A percentile compares a stretch with the other conserved stretches of the same genome.
Evolutionary conservation across 1,284 basidiomycete species (phyloP).

Genomic region (Hypsizygus ulmarius): DNA sequence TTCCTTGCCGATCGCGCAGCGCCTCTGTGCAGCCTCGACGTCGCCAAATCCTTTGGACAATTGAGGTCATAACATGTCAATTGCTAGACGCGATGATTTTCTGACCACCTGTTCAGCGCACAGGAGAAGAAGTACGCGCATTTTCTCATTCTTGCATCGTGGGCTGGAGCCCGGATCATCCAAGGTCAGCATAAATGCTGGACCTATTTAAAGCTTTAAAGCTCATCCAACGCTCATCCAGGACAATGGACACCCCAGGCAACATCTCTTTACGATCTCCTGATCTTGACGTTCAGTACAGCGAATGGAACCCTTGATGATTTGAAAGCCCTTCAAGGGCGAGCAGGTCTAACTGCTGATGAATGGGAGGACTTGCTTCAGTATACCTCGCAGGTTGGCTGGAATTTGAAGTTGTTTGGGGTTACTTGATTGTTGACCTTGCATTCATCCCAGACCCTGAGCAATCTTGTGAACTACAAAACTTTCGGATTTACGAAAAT

Average conservation of each 20-base stretch:
- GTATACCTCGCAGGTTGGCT: slow-evolving; percentile 66
- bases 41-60: slow-evolving; percentile 62
- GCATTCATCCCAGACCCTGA: slow-evolving; percentile 51
- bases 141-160: slow-evolving; percentile 63
- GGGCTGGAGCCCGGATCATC: slow-evolving; percentile 81
- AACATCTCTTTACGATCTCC: slow-evolving; percentile 61
- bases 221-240: slow-evolving; percentile 15
- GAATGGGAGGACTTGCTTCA: slow-evolving; percentile 72
- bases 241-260: slow-evolving; percentile 71
- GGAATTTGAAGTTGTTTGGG: neutral
- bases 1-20: slow-evolving; percentile 69
- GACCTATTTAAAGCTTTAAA: neutral
- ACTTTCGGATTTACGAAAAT: slow-evolving; percentile 85
- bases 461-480: slow-evolving; percentile 77
- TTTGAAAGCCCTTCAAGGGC: slow-evolving; percentile 49
- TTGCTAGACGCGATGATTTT: neutral
- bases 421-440: slow-evolving; percentile 1
- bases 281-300: slow-evolving; percentile 66
- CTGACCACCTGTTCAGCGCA: slow-evolving; percentile 37
- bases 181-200: slow-evolving; percentile 43
- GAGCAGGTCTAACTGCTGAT: slow-evolving; percentile 49
- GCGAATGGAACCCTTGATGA: slow-evolving; percentile 55
- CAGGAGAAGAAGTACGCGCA: slow-evolving; percentile 79
- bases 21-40: slow-evolving; percentile 67
- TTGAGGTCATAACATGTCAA: slow-evolving; percentile 46